phyloP scores from a whole-genome alignment of 805 yeast genomes.

The Candida silvatica region DNA sequence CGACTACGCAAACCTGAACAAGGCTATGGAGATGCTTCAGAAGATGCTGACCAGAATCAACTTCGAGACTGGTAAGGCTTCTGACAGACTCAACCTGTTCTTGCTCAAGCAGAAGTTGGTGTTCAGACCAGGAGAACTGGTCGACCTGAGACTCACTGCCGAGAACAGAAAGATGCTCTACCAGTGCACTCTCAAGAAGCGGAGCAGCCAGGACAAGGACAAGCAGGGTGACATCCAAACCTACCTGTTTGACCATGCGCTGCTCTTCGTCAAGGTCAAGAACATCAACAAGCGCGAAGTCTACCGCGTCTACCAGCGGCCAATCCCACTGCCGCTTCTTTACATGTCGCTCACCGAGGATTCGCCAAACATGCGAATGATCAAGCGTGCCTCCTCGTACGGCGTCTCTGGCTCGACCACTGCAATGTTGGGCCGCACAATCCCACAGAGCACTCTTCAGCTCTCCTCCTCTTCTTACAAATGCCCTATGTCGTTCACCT shows the following conservation, averaged over 20 bases:
- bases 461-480: conserved; percentile 23
- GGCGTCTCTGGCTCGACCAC: conserved; percentile 22
- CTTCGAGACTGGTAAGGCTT: conserved; percentile 86
- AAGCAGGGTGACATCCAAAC: conserved; percentile 75
- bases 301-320: conserved; percentile 83
- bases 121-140: conserved; percentile 74
- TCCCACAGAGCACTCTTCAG: conserved; percentile 10
- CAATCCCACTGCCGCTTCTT: conserved; percentile 72
- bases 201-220: conserved; percentile 53
- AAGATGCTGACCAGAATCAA: conserved; percentile 72
- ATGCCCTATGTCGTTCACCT: conserved; percentile 42
- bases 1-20: conserved; percentile 59
- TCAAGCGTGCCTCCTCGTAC: conserved; percentile 31
- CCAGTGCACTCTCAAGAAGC: conserved; percentile 67
- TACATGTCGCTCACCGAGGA: conserved; percentile 75
- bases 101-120: conserved; percentile 79
- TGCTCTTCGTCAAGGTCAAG: conserved; percentile 79
- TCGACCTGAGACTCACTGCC: conserved; percentile 75
- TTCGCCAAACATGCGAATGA: conserved; percentile 49
- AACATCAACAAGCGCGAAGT: conserved; percentile 85
- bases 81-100: conserved; percentile 84
- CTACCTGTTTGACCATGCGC: conserved; percentile 80
- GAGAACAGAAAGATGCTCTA: conserved; percentile 74
- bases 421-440: conserved; percentile 17
- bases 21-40: conserved; percentile 68